Base-by-base conservation (phyloP, 495 filamentous ascomycete species). In the Neurospora sp. region DNA sequence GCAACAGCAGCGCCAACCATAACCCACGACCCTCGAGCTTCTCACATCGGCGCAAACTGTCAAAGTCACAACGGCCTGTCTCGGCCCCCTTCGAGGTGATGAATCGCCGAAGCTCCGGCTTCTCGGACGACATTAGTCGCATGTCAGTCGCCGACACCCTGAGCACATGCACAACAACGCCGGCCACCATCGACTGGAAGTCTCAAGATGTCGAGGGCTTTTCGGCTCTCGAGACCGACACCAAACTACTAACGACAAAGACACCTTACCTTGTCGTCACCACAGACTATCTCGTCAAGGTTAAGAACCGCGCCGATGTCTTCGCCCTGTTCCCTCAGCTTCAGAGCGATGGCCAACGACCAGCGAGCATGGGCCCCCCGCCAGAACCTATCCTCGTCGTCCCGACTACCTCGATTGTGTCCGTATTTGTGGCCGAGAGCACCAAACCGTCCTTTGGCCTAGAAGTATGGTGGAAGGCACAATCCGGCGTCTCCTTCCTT, bases 181-280 rank as follows among this genome's bases (percentile, higher is more conserved):
- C 75, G 37, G 73, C 74, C 14, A 71, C 73, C 3, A 71, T 80
- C 61, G 78, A 81, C 59, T 82, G 80, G 80, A 68, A 66, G 39
- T 72, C 75, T 31, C 88, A 92, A 72, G 76, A 72, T 38, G 76
- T 82, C 40, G 76, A 81, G 53, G 79, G 79, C 20, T 88, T 91
- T 80, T 93, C 93, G 3, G 89, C 93, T 74, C 87, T 96, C 35
- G 93, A 97, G 81, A 91, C 91, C 2, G 92, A 92, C 41, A 88
- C 90, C 38, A 89, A 91, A 59, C 87, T 97, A 81, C 89, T 97
- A 80, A 88, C 93, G 79, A 91, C 93, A 79, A 94, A 92, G 83
- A 92, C 89, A 77, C 93, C 96, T 74, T 98, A 93, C 75, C 83
- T 98, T 40, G 96, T 97, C n/a, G 86, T 98, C 42, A 98, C 94